Conservation (phyloP, 495 filamentous ascomycete species). For the Baudoinia panamericana region DNA sequence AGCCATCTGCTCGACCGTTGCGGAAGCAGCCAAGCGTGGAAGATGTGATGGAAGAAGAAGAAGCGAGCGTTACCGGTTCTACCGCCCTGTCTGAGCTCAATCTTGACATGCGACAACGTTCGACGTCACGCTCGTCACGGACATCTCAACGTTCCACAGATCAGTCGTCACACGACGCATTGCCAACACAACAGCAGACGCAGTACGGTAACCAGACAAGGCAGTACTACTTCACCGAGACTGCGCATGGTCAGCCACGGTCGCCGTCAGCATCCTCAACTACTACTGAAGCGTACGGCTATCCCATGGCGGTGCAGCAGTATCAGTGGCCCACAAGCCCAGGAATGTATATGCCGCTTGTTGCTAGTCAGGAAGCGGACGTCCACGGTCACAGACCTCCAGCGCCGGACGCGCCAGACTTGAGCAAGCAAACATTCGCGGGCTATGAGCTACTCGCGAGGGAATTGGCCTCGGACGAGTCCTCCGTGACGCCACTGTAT, state of each 20-base stretch:
- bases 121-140: conserved; percentile 14
- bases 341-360: not conserved
- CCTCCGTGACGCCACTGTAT: conserved; percentile 47
- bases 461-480: conserved; percentile 36
- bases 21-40: conserved; percentile 6
- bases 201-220: conserved; percentile 4
- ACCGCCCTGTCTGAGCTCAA: conserved; percentile 3
- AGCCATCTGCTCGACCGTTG: conserved; percentile 3
- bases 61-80: not conserved
- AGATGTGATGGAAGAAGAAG: conserved; percentile 15
- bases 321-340: conserved; percentile 17
- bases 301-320: conserved; percentile 15
- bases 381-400: conserved; percentile 21
- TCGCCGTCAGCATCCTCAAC: conserved; percentile 11
- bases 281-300: conserved; percentile 3
- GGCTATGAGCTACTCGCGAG: conserved; percentile 58
- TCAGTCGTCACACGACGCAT: not conserved
- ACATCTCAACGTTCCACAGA: conserved; percentile 3
- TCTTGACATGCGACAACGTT: conserved; percentile 3
- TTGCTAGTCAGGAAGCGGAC: not conserved
- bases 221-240: conserved; percentile 3
- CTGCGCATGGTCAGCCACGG: conserved; percentile 13
- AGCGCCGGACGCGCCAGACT: conserved; percentile 24
- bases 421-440: conserved; percentile 37
- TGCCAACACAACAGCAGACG: conserved; percentile 11